Evolutionary conservation across 345 rosid species (phyloP).

Genomic region (Tarenaya hassleriana): DNA sequence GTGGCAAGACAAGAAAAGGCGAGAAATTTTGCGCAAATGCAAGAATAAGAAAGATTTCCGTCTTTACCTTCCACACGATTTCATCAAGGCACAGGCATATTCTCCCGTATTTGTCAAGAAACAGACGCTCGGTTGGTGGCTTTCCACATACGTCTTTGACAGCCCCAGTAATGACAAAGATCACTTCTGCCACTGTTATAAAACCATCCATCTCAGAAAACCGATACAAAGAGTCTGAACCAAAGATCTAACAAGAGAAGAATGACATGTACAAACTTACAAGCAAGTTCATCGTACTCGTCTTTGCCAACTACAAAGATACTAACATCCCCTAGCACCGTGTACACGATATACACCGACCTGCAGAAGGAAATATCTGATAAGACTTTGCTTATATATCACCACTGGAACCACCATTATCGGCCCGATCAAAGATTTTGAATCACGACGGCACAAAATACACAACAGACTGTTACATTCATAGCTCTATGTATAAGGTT

Average conservation of each 20-base stretch:
- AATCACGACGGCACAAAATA: no score
- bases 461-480: no score
- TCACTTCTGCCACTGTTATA: slow-evolving; percentile 78
- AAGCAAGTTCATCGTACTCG: slow-evolving; percentile 96
- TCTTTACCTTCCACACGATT: slow-evolving; percentile 75
- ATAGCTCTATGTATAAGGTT: no score
- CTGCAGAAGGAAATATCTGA: slow-evolving; percentile 27
- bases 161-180: slow-evolving; percentile 74
- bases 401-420: no score
- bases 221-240: not conserved
- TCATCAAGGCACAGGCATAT: slow-evolving; percentile 93
- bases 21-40: not conserved
- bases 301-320: slow-evolving; percentile 90
- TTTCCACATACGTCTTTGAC: slow-evolving; percentile 92
- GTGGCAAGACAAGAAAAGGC: no score
- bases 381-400: not conserved
- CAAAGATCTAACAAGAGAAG: no score
- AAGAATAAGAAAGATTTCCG: not conserved
- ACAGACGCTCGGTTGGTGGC: slow-evolving; percentile 88
- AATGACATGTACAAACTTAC: slow-evolving; percentile 34
- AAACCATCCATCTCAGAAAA: no score
- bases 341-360: slow-evolving; percentile 91
- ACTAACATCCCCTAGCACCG: slow-evolving; percentile 90
- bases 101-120: slow-evolving; percentile 90
- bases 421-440: no score